Conservation (phyloP, 2,329 filamentous ascomycete genomes). For the Sporothrix schenckii region DNA sequence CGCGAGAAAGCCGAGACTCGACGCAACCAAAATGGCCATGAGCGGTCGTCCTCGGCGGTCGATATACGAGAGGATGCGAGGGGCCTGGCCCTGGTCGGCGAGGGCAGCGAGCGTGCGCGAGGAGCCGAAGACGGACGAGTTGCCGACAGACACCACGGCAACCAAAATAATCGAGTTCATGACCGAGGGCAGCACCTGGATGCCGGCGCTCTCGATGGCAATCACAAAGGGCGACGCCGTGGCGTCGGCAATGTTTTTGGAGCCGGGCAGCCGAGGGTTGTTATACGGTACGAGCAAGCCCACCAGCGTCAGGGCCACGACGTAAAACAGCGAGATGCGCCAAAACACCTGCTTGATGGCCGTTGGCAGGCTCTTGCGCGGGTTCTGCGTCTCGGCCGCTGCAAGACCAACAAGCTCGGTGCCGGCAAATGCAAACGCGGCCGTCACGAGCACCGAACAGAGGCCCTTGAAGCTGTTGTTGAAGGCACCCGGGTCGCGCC, state of each 20-base stretch:
- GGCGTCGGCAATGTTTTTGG: constrained; percentile 62
- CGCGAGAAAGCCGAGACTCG: constrained; percentile 70
- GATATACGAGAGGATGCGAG: constrained; percentile 75
- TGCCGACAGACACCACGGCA: constrained; percentile 86
- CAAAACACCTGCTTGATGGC: constrained; percentile 95
- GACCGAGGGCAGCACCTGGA: constrained; percentile 77
- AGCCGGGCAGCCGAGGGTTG: constrained; percentile 64
- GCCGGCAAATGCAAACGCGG: constrained; percentile 75
- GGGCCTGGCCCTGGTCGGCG: constrained; percentile 84
- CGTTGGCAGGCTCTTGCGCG: constrained; percentile 77
- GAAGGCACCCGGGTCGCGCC: constrained; percentile 80
- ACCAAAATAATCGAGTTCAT: constrained; percentile 97
- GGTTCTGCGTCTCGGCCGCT: constrained; percentile 77
- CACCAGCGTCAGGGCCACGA: constrained; percentile 78
- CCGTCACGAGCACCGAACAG: constrained; percentile 75
- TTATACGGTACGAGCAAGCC: constrained; percentile 79
- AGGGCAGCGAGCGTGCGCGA: constrained; percentile 87
- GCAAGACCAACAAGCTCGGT: constrained; percentile 77
- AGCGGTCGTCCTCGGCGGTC: constrained; percentile 81
- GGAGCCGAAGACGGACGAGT: constrained; percentile 88
- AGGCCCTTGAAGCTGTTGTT: constrained; percentile 83
- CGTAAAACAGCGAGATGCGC: constrained; percentile 89
- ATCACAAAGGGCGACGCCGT: constrained; percentile 91
- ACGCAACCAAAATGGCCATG: constrained; percentile 69
- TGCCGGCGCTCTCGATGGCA: constrained; percentile 82